Conservation (phyloP, 1,284 basidiomycete species). For the Cutaneotrichosporon cavernicola region DNA sequence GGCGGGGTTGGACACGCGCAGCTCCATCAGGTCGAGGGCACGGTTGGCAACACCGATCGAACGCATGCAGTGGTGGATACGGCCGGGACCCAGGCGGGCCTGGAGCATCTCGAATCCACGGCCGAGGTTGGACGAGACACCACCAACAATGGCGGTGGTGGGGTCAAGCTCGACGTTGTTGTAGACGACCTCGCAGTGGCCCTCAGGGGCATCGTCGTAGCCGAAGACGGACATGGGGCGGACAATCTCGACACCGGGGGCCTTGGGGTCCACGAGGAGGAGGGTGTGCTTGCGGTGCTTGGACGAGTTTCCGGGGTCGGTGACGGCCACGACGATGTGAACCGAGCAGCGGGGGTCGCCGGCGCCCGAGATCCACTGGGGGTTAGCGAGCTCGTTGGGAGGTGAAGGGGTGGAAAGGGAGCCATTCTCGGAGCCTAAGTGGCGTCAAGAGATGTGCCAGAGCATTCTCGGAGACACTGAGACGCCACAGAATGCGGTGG, state of each 20-base stretch:
- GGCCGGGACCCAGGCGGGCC: conserved; percentile 91
- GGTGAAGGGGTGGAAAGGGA: neutral
- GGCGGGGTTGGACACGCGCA: conserved; percentile 83
- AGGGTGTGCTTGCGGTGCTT: conserved; percentile 84
- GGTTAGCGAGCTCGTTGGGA: neutral
- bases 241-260: conserved; percentile 83
- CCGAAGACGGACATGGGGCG: conserved; percentile 91
- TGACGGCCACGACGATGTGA: conserved; percentile 79
- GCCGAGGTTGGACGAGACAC: conserved; percentile 73
- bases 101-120: conserved; percentile 96
- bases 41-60: conserved; percentile 84
- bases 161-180: conserved; percentile 86
- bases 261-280: conserved; percentile 83
- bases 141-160: conserved; percentile 62
- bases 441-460: neutral
- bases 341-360: conserved; percentile 86
- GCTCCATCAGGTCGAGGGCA: conserved; percentile 83
- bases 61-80: conserved; percentile 98
- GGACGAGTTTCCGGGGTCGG: conserved; percentile 49
- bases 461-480: neutral
- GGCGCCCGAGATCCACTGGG: conserved; percentile 89
- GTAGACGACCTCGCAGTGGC: conserved; percentile 93
- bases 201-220: conserved; percentile 92
- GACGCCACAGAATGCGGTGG: no score
- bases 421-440: neutral